Conservation (phyloP, 139 green algal genomes). For the Coccomyxa sp. region DNA sequence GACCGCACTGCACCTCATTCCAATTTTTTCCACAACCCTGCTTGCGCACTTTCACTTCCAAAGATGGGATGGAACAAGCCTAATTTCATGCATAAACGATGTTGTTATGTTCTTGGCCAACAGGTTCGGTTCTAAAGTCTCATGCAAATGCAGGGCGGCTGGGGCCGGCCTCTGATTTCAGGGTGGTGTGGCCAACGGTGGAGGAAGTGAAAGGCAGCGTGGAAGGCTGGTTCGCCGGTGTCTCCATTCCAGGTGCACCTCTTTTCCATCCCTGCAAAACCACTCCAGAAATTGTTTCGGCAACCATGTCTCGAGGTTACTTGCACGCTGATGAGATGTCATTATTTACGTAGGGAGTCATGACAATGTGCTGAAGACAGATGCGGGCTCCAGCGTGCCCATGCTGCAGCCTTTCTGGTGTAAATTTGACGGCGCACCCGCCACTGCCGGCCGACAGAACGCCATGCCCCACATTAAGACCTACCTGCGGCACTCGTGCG, state of each 20-base stretch:
- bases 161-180: slow-evolving; percentile 11
- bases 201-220: slow-evolving; percentile 54
- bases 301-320: no score
- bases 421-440: slow-evolving; percentile 14
- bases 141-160: background rate
- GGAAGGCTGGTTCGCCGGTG: slow-evolving; percentile 66
- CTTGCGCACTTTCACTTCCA: no score
- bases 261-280: background rate
- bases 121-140: no score
- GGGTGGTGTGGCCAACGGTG: slow-evolving; percentile 66
- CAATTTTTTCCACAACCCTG: no score
- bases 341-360: background rate
- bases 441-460: slow-evolving; percentile 34
- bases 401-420: slow-evolving; percentile 55
- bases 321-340: no score
- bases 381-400: slow-evolving; percentile 55
- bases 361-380: background rate
- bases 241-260: slow-evolving; percentile 50
- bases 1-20: no score
- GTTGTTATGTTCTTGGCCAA: no score
- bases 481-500: slow-evolving; percentile 43
- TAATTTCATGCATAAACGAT: no score
- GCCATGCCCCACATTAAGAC: slow-evolving; percentile 85
- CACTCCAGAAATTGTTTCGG: background rate
- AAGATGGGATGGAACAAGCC: no score